Conservation (phyloP, 495 filamentous ascomycete species). For the Neurospora sp. region DNA sequence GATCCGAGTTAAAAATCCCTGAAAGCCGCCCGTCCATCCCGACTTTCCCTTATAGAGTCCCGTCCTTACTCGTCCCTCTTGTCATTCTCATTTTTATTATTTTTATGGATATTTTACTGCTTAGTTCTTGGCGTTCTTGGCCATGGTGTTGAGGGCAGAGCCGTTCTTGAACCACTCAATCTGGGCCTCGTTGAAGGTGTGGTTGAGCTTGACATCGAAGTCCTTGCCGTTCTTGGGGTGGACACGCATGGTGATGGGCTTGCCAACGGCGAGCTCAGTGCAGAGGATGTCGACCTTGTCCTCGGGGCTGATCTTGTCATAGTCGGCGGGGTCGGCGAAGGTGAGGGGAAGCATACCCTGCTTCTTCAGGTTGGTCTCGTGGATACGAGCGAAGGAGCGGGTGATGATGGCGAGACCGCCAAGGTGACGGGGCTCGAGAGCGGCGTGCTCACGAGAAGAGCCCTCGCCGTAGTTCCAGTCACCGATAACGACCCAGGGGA, state of each 20-base stretch:
- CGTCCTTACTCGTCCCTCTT: slow-evolving; percentile 3
- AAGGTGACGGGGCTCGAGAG: slow-evolving; percentile 94
- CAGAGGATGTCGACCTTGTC: slow-evolving; percentile 85
- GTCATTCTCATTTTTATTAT: slow-evolving; percentile 11
- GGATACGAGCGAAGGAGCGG: slow-evolving; percentile 94
- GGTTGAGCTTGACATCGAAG: slow-evolving; percentile 75
- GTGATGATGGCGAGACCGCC: slow-evolving; percentile 96
- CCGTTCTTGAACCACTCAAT: slow-evolving; percentile 98
- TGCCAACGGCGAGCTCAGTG: slow-evolving; percentile 86
- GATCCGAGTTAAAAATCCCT: slow-evolving; percentile 17
- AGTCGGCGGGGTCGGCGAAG: slow-evolving; percentile 89
- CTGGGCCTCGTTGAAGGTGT: slow-evolving; percentile 96
- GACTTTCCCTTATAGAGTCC: slow-evolving; percentile 4
- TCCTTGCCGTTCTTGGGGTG: slow-evolving; percentile 74
- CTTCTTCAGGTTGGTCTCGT: slow-evolving; percentile 99
- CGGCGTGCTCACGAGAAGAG: slow-evolving; percentile 93
- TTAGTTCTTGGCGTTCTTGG: slow-evolving; percentile 45
- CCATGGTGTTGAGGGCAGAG: slow-evolving; percentile 96
- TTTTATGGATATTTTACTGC: slow-evolving; percentile 10
- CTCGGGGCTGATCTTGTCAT: slow-evolving; percentile 89
- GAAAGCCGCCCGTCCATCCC: slow-evolving; percentile 16
- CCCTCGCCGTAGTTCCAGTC: slow-evolving; percentile 99
- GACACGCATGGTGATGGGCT: slow-evolving; percentile 85
- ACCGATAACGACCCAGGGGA: slow-evolving; percentile 96
- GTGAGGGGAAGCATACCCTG: slow-evolving; percentile 99